These are phyloP conservation scores for Malus hybrid DNA, from an alignment of 331 rosid genomes.

Conservation along the genomic window DNA sequence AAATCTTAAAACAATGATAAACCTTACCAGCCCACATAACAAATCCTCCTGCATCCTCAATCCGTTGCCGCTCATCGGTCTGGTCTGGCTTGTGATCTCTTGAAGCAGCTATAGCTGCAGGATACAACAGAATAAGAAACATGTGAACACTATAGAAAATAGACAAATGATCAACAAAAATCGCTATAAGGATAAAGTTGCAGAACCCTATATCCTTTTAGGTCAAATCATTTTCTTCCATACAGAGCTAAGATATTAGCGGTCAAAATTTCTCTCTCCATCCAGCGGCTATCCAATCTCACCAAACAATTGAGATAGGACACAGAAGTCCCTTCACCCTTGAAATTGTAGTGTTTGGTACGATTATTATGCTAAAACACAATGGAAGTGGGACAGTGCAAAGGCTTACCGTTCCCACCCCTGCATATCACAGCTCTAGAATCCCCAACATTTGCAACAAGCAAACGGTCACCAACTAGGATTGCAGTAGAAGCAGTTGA, in stretches of 20 bases:
- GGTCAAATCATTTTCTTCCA: not conserved
- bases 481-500: slow-evolving; percentile 98
- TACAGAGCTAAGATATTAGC: not conserved
- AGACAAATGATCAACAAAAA: not conserved
- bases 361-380: not conserved
- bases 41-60: slow-evolving; percentile 94
- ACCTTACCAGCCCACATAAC: slow-evolving; percentile 93
- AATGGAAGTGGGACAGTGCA: not conserved
- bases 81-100: slow-evolving; percentile 99
- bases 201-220: not conserved
- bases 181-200: not conserved
- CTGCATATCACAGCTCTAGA: slow-evolving; percentile 89
- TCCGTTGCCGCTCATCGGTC: slow-evolving; percentile 90
- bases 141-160: not conserved
- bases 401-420: slow-evolving; percentile 68
- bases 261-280: not conserved
- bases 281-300: not conserved
- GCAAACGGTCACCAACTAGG: slow-evolving; percentile 87
- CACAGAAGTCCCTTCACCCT: not conserved
- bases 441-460: slow-evolving; percentile 96
- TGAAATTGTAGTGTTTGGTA: not conserved
- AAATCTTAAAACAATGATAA: not conserved
- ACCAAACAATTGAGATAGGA: not conserved
- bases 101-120: slow-evolving; percentile 85
- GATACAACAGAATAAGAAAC: slow-evolving; percentile 23